Conservation (phyloP, 768 basidiomycete genomes). For the Multifurca ochricompacta region DNA sequence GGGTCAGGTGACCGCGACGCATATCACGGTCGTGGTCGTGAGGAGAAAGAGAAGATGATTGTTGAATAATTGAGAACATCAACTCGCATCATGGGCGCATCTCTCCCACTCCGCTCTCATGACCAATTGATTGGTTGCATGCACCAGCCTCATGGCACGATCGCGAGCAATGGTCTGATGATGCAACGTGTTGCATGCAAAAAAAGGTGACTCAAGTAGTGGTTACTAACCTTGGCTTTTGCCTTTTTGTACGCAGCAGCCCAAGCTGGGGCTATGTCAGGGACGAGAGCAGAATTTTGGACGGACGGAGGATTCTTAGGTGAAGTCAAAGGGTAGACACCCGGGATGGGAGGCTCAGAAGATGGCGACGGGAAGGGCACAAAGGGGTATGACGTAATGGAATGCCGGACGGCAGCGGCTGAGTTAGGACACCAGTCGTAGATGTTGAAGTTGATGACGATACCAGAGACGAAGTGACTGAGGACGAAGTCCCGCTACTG, state of each 20-base stretch:
- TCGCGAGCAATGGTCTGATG: neutral
- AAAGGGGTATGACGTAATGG: constrained; percentile 7
- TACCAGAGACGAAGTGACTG: constrained; percentile 1
- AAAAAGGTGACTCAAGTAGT: neutral
- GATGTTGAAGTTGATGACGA: constrained; percentile 3
- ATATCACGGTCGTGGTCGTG: no score
- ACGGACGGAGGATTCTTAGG: constrained; percentile 53
- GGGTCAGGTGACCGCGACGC: neutral
- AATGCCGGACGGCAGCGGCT: constrained; percentile 7
- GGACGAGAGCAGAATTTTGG: constrained; percentile 32
- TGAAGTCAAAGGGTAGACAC: constrained; percentile 46
- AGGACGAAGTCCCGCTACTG: neutral
- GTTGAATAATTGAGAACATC: neutral
- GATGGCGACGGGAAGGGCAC: constrained; percentile 25
- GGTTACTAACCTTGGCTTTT: constrained; percentile 25
- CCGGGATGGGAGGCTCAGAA: constrained; percentile 43
- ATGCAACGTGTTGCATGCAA: neutral
- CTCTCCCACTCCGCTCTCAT: neutral
- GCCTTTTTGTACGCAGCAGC: constrained; percentile 51
- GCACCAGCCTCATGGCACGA: neutral
- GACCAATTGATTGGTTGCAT: neutral
- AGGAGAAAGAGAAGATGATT: neutral
- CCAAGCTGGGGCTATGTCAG: constrained; percentile 50
- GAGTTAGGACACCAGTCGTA: neutral
- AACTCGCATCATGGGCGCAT: neutral